A percentile compares a stretch with the other conserved stretches of the same genome.
phyloP scores from a whole-genome alignment of 1,139 yeast species.

The Yamadazyma siamensis region DNA sequence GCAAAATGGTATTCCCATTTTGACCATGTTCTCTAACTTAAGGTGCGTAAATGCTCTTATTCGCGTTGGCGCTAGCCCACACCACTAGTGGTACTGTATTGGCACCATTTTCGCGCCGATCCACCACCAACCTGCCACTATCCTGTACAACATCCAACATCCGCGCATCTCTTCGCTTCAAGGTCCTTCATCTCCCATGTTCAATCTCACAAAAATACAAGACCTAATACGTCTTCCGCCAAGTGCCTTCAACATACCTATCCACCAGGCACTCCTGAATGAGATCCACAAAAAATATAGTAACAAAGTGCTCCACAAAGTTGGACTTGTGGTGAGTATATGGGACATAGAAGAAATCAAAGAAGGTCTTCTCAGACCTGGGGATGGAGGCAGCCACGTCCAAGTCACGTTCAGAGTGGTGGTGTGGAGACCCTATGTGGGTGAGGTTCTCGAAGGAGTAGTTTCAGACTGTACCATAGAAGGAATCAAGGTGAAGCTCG shows the following conservation, averaged over 20 bases:
- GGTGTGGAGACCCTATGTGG: slow-evolving; percentile 90
- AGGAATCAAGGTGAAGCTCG: slow-evolving; percentile 81
- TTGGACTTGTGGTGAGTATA: slow-evolving; percentile 80
- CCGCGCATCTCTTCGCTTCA: neutral
- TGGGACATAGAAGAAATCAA: slow-evolving; percentile 80
- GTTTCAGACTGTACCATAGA: slow-evolving; percentile 82
- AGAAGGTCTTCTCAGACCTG: slow-evolving; percentile 88
- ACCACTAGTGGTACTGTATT: no score
- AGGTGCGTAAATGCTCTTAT: no score
- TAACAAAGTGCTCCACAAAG: slow-evolving; percentile 74
- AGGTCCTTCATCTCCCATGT: slow-evolving; percentile 46
- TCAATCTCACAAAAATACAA: slow-evolving; percentile 71
- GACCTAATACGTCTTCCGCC: slow-evolving; percentile 91
- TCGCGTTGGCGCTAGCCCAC: no score
- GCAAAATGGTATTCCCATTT: no score
- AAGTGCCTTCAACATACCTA: slow-evolving; percentile 69
- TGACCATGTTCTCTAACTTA: no score
- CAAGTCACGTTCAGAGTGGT: slow-evolving; percentile 72
- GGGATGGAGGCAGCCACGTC: slow-evolving; percentile 91
- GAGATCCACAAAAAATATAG: slow-evolving; percentile 84
- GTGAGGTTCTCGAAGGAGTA: slow-evolving; percentile 94
- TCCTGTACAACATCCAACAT: neutral
- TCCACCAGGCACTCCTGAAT: slow-evolving; percentile 67
- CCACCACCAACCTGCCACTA: neutral
- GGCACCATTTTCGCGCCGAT: no score